Evolutionary conservation across 495 filamentous ascomycete genomes (phyloP).

Genomic region (Niebla homalea): DNA sequence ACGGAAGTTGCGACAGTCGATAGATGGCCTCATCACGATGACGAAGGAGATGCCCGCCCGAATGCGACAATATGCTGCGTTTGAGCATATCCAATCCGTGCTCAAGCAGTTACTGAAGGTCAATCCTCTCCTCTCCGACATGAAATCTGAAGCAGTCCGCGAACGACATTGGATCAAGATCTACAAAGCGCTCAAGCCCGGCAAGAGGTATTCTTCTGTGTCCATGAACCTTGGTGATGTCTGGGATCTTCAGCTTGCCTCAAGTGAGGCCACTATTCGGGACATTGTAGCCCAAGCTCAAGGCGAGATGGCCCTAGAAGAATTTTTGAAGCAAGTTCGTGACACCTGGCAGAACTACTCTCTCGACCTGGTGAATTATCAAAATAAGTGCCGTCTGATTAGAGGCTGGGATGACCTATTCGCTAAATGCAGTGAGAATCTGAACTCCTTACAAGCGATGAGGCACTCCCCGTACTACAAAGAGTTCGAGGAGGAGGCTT

Average conservation of each 20-base stretch:
- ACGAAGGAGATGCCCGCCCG: conserved; percentile 98
- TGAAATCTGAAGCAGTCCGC: conserved; percentile 93
- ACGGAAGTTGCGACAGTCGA: conserved; percentile 71
- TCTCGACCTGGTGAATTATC: conserved; percentile 89
- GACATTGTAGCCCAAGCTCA: conserved; percentile 92
- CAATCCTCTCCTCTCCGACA: conserved; percentile 71
- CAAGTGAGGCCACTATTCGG: conserved; percentile 74
- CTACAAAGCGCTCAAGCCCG: conserved; percentile 84
- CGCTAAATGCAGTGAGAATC: conserved; percentile 93
- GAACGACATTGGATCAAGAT: conserved; percentile 97
- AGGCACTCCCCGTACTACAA: conserved; percentile 97
- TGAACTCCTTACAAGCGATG: conserved; percentile 97
- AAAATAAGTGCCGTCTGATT: conserved; percentile 93
- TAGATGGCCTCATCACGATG: conserved; percentile 90
- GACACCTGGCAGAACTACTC: conserved; percentile 94
- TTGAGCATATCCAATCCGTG: conserved; percentile 89
- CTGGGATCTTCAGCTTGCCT: conserved; percentile 85
- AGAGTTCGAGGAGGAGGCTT: conserved; percentile 94
- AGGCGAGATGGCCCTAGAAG: conserved; percentile 95
- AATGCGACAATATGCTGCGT: conserved; percentile 98
- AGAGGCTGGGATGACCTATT: conserved; percentile 98
- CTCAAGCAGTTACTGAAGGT: conserved; percentile 81
- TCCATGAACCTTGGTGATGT: conserved; percentile 92
- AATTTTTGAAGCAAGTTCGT: conserved; percentile 92
- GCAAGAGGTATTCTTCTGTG: conserved; percentile 79